Evolutionary conservation across 768 basidiomycete species (phyloP).

Genomic region (Boletus subcaerulescens): DNA sequence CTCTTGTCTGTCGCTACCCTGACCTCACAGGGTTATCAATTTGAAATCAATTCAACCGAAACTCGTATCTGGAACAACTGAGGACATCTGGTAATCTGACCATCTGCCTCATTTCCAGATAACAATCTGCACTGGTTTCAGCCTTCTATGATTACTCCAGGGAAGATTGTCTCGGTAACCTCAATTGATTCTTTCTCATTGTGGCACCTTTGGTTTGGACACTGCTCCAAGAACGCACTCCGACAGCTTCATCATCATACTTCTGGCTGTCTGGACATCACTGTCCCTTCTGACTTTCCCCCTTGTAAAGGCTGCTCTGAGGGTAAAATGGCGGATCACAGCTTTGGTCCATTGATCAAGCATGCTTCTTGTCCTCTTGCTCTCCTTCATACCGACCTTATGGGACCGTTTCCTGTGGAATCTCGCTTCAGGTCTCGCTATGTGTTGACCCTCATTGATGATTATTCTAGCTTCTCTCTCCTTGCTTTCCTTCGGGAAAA

Average conservation of each 20-base stretch:
- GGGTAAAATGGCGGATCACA: not conserved
- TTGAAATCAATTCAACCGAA: not conserved
- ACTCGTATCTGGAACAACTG: not conserved
- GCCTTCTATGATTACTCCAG: not conserved
- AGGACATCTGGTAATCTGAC: not conserved
- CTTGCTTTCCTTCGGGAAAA: not conserved
- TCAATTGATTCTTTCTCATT: not conserved
- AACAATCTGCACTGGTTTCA: not conserved
- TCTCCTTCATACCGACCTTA: not conserved
- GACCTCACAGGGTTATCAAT: accelerated
- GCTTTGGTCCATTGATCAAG: not conserved
- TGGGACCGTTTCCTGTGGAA: not conserved
- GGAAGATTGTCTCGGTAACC: no score
- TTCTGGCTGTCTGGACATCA: accelerated
- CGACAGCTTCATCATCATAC: not conserved
- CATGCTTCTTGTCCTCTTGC: not conserved
- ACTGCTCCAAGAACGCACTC: not conserved
- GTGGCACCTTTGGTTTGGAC: not conserved
- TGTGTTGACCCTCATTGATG: not conserved
- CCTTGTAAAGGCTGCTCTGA: no score
- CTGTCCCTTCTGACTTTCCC: no score
- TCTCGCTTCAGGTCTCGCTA: accelerated
- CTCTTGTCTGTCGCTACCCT: not conserved
- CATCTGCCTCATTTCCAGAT: not conserved
- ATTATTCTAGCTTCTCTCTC: not conserved